Conservation (phyloP, 768 basidiomycete species). For the Tulasnella sp. region DNA sequence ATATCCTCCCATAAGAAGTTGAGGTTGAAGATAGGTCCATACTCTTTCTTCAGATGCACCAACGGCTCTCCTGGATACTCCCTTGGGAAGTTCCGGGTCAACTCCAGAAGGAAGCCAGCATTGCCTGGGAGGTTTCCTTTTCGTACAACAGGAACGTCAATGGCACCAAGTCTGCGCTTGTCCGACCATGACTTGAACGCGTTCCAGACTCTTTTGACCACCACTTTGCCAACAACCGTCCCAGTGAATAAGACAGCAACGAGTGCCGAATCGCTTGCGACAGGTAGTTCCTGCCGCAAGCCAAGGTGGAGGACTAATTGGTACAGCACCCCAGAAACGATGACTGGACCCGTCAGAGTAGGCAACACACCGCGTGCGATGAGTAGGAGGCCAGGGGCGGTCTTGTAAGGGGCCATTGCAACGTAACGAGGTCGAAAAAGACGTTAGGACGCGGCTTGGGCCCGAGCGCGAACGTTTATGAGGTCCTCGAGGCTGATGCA, state of each 20-base stretch:
- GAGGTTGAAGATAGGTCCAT: slow-evolving; percentile 42
- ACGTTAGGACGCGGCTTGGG: neutral
- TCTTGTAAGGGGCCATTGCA: neutral
- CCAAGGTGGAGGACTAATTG: neutral
- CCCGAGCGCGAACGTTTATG: neutral
- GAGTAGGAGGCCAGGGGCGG: neutral
- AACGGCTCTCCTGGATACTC: slow-evolving; percentile 45
- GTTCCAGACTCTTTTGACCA: neutral
- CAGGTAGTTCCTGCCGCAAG: neutral
- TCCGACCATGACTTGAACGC: neutral
- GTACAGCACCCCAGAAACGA: neutral
- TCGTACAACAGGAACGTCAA: neutral
- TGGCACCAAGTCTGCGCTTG: slow-evolving; percentile 8
- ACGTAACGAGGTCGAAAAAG: neutral
- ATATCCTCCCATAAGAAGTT: slow-evolving; percentile 35
- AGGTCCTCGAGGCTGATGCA: neutral
- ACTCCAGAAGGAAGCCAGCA: neutral
- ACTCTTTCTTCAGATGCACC: slow-evolving; percentile 39
- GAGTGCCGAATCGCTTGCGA: neutral
- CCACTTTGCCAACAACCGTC: neutral
- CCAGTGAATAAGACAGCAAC: neutral
- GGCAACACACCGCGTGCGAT: neutral
- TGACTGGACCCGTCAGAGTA: neutral
- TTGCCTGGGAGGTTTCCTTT: slow-evolving; percentile 17
- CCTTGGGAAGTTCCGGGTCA: slow-evolving; percentile 12